Evolutionary conservation across 306 rosid species (phyloP), one percentile per base, ranked within the genome.

Genomic region (Macrotyloma uniflorum): DNA sequence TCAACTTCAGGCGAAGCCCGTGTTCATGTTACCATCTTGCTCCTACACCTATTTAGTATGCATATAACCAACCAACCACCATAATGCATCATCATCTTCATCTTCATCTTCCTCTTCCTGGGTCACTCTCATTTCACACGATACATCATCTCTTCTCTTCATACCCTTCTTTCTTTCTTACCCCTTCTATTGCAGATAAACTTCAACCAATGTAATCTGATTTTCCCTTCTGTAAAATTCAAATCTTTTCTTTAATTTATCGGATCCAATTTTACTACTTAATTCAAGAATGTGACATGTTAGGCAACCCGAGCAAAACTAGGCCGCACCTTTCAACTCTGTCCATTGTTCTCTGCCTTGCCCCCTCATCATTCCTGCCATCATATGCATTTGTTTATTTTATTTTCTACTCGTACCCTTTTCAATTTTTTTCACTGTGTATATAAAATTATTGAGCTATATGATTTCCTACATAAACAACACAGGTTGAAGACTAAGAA

Each of bases 1-100:
- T 82, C n/a, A 74, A 3, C 57, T 49, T 81, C 35, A 73, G 88
- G 67, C 80, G 67, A 73, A 67, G 32, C 67, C 71, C 88, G 78
- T 81, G 81, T 61, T 20, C 24, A 80, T 72, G 85, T 80, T 80
- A 66, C 87, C 81, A 64, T 45, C 20, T 3, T 68, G 32, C 54
- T 57, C 80, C 86, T 22, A 13, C 58, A 64, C 62, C 30, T 4
- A 69, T 68, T 68, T 68, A 57, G 5, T 58, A n/a, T 40, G 10
- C 30, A 2, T 4, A 40, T 61, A 40, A 67, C 54, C 70, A 47
- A 77, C 69, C 69, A 68, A 77, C 76, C 61, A 54, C 75, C 72
- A 75, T 42, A 2, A 72, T 26, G 23, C 68, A 59, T 62, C 67
- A 28, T 62, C 74, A n/a, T 66, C 74, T 43, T 67, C 79, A 45